A percentile compares a stretch with the other conserved stretches of the same genome.
Conservation (phyloP, 2,329 filamentous ascomycete genomes). For the Verticillium nonalfalfae region DNA sequence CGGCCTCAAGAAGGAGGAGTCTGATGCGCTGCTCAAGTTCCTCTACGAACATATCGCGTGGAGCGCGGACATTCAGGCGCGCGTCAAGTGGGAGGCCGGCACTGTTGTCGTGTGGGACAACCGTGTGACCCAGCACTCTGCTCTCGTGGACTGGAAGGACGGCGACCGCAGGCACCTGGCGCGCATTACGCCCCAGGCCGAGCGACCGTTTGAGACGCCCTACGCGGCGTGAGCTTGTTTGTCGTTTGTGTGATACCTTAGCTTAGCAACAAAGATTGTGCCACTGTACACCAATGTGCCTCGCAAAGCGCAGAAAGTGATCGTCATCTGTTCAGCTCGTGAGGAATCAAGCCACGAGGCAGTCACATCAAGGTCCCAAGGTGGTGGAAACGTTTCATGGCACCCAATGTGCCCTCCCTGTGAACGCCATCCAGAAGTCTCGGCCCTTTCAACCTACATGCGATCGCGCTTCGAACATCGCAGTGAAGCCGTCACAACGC, state of each 20-base stretch:
- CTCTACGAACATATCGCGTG: conserved; percentile 68
- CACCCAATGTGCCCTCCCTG: no score
- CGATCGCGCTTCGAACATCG: neutral
- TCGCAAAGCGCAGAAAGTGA: neutral
- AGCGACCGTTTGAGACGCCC: conserved; percentile 68
- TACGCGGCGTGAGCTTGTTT: conserved; percentile 22
- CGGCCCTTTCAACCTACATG: neutral
- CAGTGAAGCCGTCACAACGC: neutral
- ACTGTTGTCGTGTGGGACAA: conserved; percentile 89
- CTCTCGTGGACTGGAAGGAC: conserved; percentile 74
- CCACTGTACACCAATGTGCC: neutral
- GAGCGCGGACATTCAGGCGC: conserved; percentile 65
- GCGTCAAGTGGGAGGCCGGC: conserved; percentile 71
- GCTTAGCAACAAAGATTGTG: neutral
- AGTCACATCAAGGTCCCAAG: neutral
- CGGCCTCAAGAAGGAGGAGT: conserved; percentile 72
- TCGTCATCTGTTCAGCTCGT: neutral
- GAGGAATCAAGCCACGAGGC: neutral
- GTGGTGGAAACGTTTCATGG: no score
- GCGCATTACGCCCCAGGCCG: conserved; percentile 76
- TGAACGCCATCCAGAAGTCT: neutral
- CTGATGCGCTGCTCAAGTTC: conserved; percentile 67
- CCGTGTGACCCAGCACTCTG: conserved; percentile 71
- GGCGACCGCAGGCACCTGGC: conserved; percentile 75
- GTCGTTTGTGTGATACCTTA: neutral